Conservation (phyloP, 73 alveolate genomes). For the Paramecium biaurelia region DNA sequence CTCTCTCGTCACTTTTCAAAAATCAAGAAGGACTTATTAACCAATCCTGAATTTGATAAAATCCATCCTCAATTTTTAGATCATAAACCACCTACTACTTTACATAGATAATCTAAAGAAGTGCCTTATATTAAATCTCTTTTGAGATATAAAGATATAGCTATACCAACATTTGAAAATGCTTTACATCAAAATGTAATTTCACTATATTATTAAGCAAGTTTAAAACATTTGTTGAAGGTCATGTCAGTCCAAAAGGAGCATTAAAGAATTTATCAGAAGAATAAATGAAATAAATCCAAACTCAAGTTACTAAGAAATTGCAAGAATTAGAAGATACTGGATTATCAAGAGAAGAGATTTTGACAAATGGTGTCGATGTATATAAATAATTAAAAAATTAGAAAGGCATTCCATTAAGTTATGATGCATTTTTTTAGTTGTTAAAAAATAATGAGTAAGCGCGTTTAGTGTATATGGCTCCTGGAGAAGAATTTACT, state of each 20-base stretch:
- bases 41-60: constrained; percentile 45
- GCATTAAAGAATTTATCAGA: constrained; percentile 66
- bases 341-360: constrained; percentile 82
- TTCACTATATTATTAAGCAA: neutral
- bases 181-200: constrained; percentile 26
- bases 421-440: constrained; percentile 82
- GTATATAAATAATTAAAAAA: constrained; percentile 23
- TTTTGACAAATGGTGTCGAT: constrained; percentile 60
- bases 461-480: constrained; percentile 78
- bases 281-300: constrained; percentile 65
- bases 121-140: constrained; percentile 21
- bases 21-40: constrained; percentile 19
- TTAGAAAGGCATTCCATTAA: constrained; percentile 72
- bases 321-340: constrained; percentile 78
- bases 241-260: constrained; percentile 66
- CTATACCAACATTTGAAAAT: neutral
- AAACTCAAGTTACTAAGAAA: constrained; percentile 65
- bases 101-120: neutral
- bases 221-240: constrained; percentile 70
- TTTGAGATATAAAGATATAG: neutral
- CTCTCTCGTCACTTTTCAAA: constrained; percentile 28
- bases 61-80: constrained; percentile 16
- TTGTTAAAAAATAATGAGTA: constrained; percentile 68
- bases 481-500: constrained; percentile 75
- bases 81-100: constrained; percentile 40